Percentiles rank a stretch among this genome's conserved stretches.
Conservation (phyloP, 352 stramenopile genomes). For the Pythium apleroticum region DNA sequence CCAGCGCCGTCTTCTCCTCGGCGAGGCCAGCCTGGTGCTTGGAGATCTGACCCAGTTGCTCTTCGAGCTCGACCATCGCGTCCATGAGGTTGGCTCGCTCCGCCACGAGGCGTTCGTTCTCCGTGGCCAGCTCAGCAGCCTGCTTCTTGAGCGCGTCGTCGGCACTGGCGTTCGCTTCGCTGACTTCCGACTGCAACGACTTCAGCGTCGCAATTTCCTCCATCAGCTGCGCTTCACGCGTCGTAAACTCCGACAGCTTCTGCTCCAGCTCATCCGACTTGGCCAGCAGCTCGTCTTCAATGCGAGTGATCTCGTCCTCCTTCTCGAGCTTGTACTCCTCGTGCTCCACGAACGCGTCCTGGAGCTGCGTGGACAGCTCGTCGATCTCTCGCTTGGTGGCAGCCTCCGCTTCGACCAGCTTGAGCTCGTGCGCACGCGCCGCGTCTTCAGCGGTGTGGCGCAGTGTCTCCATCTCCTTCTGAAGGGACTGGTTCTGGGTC, state of each 20-base stretch:
- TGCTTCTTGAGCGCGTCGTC: slow-evolving; percentile 1
- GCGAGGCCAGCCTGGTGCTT: slow-evolving; percentile 21
- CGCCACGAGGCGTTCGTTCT: slow-evolving; percentile 23
- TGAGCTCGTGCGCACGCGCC: slow-evolving; percentile 7
- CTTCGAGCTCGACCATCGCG: slow-evolving; percentile 34
- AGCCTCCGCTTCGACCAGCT: slow-evolving; percentile 14
- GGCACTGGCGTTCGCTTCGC: neutral
- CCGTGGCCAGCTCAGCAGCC: slow-evolving; percentile 9
- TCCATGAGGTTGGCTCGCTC: slow-evolving; percentile 31
- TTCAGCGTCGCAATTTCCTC: slow-evolving; percentile 9
- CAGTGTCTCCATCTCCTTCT: slow-evolving; percentile 1
- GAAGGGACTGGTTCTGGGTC: slow-evolving; percentile 21
- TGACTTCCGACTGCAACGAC: neutral
- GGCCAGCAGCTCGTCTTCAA: slow-evolving; percentile 30
- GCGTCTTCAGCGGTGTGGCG: slow-evolving; percentile 6
- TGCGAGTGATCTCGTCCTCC: slow-evolving; percentile 28
- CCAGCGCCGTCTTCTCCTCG: slow-evolving; percentile 36
- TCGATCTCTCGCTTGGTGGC: slow-evolving; percentile 21
- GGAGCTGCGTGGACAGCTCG: slow-evolving; percentile 31
- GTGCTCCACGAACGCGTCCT: slow-evolving; percentile 31
- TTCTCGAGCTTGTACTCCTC: slow-evolving; percentile 35
- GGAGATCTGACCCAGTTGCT: slow-evolving; percentile 35
- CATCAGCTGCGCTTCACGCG: slow-evolving; percentile 18
- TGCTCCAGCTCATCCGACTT: slow-evolving; percentile 23
- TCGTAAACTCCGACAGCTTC: slow-evolving; percentile 9